phyloP scores from a whole-genome alignment of 176 grass and related monocot species.

The Zoysia japonica region DNA sequence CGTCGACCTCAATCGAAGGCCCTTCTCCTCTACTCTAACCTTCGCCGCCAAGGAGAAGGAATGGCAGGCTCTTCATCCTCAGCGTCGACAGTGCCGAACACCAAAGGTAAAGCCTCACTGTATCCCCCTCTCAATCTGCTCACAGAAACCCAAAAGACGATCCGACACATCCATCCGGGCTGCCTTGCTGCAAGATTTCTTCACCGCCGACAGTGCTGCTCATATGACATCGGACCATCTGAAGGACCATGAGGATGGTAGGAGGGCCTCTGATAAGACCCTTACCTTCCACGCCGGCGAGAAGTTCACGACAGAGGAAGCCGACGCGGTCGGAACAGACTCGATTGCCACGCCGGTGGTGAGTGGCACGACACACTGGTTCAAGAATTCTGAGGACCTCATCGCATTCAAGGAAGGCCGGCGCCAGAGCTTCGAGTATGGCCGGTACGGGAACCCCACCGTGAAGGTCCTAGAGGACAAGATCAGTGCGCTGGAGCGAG shows the following conservation, averaged over 20 bases:
- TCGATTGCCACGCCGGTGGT: conserved; percentile 69
- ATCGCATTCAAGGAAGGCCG: conserved; percentile 84
- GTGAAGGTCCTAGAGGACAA: conserved; percentile 73
- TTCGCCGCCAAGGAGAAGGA: too few species aligned
- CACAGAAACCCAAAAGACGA: too few species aligned
- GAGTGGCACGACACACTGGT: conserved; percentile 80
- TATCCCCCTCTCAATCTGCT: too few species aligned
- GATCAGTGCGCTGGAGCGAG: conserved; percentile 77
- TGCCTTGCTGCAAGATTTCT: not conserved
- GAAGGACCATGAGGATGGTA: not conserved
- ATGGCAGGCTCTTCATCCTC: too few species aligned
- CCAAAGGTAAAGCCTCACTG: too few species aligned
- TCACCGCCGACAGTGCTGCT: not conserved
- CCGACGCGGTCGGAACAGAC: conserved; percentile 28
- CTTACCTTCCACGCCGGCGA: conserved; percentile 80
- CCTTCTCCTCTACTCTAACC: too few species aligned
- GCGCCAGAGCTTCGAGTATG: conserved; percentile 76
- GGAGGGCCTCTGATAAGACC: conserved; percentile 58
- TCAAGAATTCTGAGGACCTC: conserved; percentile 65
- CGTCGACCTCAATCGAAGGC: too few species aligned
- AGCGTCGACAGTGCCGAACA: too few species aligned
- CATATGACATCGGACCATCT: not conserved
- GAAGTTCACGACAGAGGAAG: conserved; percentile 42
- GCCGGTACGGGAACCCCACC: conserved; percentile 76
- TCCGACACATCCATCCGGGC: not conserved